Conservation (phyloP, 768 basidiomycete species). For the Leucocoprinus birnbaumii region DNA sequence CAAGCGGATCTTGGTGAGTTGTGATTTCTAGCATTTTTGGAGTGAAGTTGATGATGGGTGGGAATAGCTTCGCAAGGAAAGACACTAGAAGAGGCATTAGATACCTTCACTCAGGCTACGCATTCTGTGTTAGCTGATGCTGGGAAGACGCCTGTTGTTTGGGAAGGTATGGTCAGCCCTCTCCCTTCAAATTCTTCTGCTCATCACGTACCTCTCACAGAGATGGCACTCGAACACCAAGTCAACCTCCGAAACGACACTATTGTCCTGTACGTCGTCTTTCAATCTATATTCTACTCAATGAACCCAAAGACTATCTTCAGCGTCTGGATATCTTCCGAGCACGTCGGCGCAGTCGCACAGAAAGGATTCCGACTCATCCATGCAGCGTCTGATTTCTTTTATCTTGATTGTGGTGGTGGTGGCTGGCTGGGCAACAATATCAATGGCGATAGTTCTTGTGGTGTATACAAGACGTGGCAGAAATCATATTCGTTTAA, state of each 20-base stretch:
- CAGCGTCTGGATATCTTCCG: constrained; percentile 74
- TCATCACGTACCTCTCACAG: no score
- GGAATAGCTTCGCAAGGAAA: constrained; percentile 30
- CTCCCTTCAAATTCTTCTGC: no score
- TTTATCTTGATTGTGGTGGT: constrained; percentile 79
- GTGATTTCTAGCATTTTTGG: neutral
- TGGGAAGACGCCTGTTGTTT: constrained; percentile 79
- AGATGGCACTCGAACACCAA: constrained; percentile 54
- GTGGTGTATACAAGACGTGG: constrained; percentile 81
- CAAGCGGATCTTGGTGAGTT: constrained; percentile 45
- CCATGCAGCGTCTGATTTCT: constrained; percentile 71
- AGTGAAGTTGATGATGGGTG: no score
- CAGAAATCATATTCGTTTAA: constrained; percentile 50
- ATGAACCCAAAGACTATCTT: neutral
- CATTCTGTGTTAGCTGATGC: constrained; percentile 50
- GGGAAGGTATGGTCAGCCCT: constrained; percentile 72
- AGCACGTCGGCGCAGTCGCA: constrained; percentile 55
- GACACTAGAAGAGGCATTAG: constrained; percentile 64
- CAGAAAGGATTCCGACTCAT: constrained; percentile 60
- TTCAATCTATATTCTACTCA: neutral
- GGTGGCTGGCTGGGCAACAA: constrained; percentile 66
- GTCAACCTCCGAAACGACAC: constrained; percentile 48
- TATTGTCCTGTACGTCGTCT: constrained; percentile 47
- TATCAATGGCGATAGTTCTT: constrained; percentile 58
- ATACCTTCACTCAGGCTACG: constrained; percentile 55